phyloP scores from a whole-genome alignment of 2,329 filamentous ascomycete genomes.

The Colletotrichum cereale region DNA sequence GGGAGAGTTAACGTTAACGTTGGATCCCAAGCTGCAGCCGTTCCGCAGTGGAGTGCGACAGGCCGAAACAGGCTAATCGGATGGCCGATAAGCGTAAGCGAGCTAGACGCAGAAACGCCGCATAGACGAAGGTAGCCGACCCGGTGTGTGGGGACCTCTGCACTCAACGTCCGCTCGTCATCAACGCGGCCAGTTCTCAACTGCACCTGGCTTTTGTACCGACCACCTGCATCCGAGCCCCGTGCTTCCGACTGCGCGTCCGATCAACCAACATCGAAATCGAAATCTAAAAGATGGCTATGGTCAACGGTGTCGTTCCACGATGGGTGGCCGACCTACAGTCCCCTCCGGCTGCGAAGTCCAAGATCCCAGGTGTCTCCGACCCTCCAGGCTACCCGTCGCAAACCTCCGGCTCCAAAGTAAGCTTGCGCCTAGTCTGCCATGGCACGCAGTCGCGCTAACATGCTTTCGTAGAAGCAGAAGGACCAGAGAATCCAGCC shows the following conservation, averaged over 20 bases:
- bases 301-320: conserved; percentile 61
- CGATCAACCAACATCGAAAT: background rate
- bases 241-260: background rate
- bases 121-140: conserved; percentile 23
- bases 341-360: conserved; percentile 73
- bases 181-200: background rate
- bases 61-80: conserved; percentile 33
- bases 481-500: conserved; percentile 62
- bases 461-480: conserved; percentile 57
- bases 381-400: conserved; percentile 88
- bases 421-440: conserved; percentile 46
- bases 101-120: conserved; percentile 16
- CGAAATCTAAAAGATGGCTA: conserved; percentile 28
- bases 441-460: background rate
- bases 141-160: conserved; percentile 12
- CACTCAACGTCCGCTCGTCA: conserved; percentile 26
- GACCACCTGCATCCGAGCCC: background rate
- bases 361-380: conserved; percentile 76
- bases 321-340: conserved; percentile 88
- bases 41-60: conserved; percentile 37
- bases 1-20: conserved; percentile 25
- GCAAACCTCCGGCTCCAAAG: conserved; percentile 69
- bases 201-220: conserved; percentile 8
- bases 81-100: conserved; percentile 32
- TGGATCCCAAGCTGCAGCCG: conserved; percentile 33